Percentiles rank a stretch among this genome's conserved stretches.
These are phyloP conservation scores for Erysimum cheiri DNA, from an alignment of 441 rosid genomes.

Conservation along the genomic window DNA sequence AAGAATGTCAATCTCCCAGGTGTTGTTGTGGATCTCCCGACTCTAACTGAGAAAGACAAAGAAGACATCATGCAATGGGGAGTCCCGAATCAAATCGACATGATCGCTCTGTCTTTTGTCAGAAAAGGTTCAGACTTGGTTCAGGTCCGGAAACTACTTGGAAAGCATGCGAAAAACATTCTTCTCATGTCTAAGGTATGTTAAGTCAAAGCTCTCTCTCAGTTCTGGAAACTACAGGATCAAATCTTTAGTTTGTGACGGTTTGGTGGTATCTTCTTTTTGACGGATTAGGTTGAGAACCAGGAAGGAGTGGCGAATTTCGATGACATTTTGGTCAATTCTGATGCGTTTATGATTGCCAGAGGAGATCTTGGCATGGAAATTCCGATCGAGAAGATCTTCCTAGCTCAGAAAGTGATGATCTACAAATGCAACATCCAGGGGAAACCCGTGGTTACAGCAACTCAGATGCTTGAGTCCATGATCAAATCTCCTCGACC, in stretches of 20 bases:
- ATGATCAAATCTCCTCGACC: slow-evolving; percentile 98
- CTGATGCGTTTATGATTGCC: slow-evolving; percentile 97
- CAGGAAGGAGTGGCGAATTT: slow-evolving; percentile 96
- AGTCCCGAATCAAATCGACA: slow-evolving; percentile 86
- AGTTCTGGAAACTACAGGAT: background rate
- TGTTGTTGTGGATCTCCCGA: slow-evolving; percentile 91
- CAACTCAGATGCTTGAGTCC: slow-evolving; percentile 98
- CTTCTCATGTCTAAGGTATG: slow-evolving; percentile 96
- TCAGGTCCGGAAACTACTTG: slow-evolving; percentile 79
- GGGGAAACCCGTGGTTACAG: slow-evolving; percentile 97
- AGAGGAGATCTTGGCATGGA: slow-evolving; percentile 99
- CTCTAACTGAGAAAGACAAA: slow-evolving; percentile 91
- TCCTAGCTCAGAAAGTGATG: slow-evolving; percentile 96
- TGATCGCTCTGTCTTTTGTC: slow-evolving; percentile 95
- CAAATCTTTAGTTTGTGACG: slow-evolving; percentile 8
- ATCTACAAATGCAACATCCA: slow-evolving; percentile 91
- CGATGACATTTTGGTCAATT: slow-evolving; percentile 79
- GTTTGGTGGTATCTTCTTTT: slow-evolving; percentile 9
- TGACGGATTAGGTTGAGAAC: slow-evolving; percentile 73
- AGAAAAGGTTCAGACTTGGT: slow-evolving; percentile 92
- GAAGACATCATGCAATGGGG: slow-evolving; percentile 94
- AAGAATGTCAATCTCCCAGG: slow-evolving; percentile 97
- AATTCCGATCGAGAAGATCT: slow-evolving; percentile 94
- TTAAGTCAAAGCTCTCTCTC: slow-evolving; percentile 12
- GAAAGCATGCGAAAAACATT: slow-evolving; percentile 75